These are phyloP conservation scores for Perkinsus olseni DNA, from an alignment of 169 alveolate species.

Conservation along the genomic window DNA sequence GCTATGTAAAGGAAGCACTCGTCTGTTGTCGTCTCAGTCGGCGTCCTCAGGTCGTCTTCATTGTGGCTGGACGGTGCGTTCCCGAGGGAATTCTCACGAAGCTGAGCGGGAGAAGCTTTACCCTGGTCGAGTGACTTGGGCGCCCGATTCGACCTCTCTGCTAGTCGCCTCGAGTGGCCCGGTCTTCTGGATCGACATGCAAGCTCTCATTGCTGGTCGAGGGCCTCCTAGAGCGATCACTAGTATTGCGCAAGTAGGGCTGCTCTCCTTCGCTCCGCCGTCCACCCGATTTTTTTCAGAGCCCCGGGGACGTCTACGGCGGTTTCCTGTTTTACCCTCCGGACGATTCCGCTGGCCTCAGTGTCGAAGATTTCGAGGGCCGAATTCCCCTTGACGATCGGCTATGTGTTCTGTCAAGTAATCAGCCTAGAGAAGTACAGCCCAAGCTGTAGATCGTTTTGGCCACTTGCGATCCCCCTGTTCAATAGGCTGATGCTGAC, in stretches of 20 bases:
- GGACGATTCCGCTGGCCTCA: not conserved
- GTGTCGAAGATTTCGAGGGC: not conserved
- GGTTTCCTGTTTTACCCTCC: not conserved
- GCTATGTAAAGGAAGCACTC: not conserved
- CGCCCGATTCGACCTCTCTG: not conserved
- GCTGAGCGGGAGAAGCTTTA: not conserved
- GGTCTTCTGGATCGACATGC: not conserved
- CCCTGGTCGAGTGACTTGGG: not conserved
- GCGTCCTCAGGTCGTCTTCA: not conserved
- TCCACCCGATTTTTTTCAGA: not conserved
- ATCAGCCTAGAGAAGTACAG: not conserved
- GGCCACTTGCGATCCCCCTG: not conserved
- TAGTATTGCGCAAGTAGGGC: not conserved
- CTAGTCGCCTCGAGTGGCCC: not conserved
- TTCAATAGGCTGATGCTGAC: not conserved
- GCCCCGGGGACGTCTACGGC: not conserved
- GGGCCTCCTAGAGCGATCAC: not conserved
- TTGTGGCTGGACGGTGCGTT: not conserved
- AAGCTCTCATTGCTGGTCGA: not conserved
- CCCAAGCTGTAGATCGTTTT: no score
- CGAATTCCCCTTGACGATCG: not conserved
- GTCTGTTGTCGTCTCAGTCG: not conserved
- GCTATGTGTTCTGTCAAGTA: not conserved
- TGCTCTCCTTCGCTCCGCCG: not conserved
- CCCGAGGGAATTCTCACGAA: not conserved